Evolutionary conservation across 164 flowering plant genomes (phyloP).

Genomic region (Chloranthus sessilifolius): DNA sequence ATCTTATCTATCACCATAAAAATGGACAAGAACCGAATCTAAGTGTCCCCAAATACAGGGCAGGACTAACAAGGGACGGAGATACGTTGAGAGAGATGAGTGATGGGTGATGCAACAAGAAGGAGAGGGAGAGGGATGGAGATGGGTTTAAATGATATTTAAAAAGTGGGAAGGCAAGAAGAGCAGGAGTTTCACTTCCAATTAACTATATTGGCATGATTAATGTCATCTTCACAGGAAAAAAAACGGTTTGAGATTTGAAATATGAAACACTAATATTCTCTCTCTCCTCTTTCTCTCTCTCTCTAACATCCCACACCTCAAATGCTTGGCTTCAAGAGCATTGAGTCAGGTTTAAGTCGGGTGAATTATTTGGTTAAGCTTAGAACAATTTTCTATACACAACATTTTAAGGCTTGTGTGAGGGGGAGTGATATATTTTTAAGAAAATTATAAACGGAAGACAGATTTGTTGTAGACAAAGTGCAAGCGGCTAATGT

Average conservation of each 20-base stretch:
- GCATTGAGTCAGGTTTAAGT: slow-evolving; percentile 19
- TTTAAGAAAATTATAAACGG: too few species aligned
- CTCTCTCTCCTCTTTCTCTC: slow-evolving; percentile 13
- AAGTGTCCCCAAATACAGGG: too few species aligned
- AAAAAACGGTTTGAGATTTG: slow-evolving; percentile 25
- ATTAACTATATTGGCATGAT: slow-evolving; percentile 61
- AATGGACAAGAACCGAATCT: too few species aligned
- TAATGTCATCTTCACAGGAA: slow-evolving; percentile 28
- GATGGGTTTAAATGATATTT: slow-evolving; percentile 35
- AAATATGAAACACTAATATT: slow-evolving; percentile 22
- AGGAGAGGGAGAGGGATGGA: slow-evolving; percentile 11
- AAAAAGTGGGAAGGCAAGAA: slow-evolving; percentile 53
- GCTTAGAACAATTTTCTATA: too few species aligned
- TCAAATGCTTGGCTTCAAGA: slow-evolving; percentile 24
- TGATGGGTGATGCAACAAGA: slow-evolving; percentile 8
- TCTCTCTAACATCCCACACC: slow-evolving; percentile 10
- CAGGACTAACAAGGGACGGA: too few species aligned
- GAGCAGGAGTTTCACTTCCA: slow-evolving; percentile 47
- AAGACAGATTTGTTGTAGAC: too few species aligned
- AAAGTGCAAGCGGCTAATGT: too few species aligned
- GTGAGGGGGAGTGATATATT: too few species aligned
- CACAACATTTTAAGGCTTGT: too few species aligned
- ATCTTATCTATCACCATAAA: slow-evolving; percentile 19
- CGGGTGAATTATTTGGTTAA: slow-evolving; percentile 26
- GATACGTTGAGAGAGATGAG: too few species aligned